Percentiles rank a stretch among this genome's conserved stretches.
phyloP scores from a whole-genome alignment of 192 early-diverging fungal species.

The Fimicolochytrium jonesii region DNA sequence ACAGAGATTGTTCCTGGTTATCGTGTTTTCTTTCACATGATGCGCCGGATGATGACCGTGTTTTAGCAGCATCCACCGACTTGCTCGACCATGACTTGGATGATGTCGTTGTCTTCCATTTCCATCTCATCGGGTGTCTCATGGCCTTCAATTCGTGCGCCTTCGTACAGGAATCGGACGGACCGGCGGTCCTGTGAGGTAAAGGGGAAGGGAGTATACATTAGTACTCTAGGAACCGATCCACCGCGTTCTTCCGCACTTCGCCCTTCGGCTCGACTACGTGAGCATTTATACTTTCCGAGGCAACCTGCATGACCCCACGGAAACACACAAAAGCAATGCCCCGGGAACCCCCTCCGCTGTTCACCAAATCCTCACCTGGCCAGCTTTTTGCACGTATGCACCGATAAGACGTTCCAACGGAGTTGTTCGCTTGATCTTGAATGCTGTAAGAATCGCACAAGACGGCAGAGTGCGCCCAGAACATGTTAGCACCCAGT shows the following conservation, averaged over 20 bases:
- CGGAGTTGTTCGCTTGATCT: constrained; percentile 90
- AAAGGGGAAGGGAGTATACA: too few species aligned
- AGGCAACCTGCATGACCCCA: too few species aligned
- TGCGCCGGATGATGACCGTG: too few species aligned
- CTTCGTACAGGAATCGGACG: constrained; percentile 91
- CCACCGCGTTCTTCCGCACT: too few species aligned
- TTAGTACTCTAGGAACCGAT: too few species aligned
- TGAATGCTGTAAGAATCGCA: constrained; percentile 71
- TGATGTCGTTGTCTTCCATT: constrained; percentile 93
- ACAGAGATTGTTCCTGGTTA: too few species aligned
- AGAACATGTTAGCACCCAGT: background rate
- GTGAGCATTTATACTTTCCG: too few species aligned
- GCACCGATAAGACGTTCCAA: constrained; percentile 93
- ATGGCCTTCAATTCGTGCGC: constrained; percentile 71
- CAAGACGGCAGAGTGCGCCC: background rate
- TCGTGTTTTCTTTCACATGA: too few species aligned
- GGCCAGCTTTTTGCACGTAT: constrained; percentile 81
- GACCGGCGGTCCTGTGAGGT: constrained; percentile 53
- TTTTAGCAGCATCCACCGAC: constrained; percentile 84
- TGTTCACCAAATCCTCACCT: too few species aligned
- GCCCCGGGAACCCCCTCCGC: too few species aligned
- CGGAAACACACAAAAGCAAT: background rate
- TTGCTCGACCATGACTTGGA: constrained; percentile 94
- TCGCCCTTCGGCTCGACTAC: too few species aligned
- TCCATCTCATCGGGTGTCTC: constrained; percentile 85